Evolutionary conservation across 1,284 basidiomycete genomes (phyloP).

Genomic region (Sporisorium exsertum): DNA sequence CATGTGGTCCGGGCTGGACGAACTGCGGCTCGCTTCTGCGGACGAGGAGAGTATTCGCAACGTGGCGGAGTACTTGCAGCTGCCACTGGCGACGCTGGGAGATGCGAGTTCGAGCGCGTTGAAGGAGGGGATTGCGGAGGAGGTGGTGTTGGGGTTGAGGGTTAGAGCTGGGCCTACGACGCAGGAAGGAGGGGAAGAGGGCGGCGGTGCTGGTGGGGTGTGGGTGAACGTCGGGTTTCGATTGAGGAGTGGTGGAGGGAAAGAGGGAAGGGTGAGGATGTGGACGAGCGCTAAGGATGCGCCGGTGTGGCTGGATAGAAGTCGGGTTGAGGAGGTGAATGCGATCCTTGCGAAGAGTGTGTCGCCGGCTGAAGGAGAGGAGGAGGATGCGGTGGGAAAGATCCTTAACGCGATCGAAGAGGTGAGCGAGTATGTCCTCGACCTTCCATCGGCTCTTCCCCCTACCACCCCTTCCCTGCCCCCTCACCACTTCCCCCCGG

Average conservation of each 20-base stretch:
- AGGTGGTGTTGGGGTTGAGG: constrained; percentile 31
- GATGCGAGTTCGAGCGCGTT: constrained; percentile 3
- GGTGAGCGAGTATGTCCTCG: constrained; percentile 24
- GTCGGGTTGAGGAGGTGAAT: constrained; percentile 22
- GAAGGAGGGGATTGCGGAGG: constrained; percentile 29
- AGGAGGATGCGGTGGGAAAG: constrained; percentile 11
- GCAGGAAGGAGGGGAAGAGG: neutral
- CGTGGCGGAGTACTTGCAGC: constrained; percentile 38
- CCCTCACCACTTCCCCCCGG: neutral
- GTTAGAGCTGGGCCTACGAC: constrained; percentile 13
- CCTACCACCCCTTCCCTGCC: too few species aligned
- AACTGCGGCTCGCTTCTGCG: constrained; percentile 14
- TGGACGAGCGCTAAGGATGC: constrained; percentile 29
- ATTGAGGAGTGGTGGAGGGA: constrained; percentile 6
- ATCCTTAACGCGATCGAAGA: constrained; percentile 21
- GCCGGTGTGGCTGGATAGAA: constrained; percentile 32
- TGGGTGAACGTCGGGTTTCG: constrained; percentile 28
- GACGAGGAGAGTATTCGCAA: constrained; percentile 16
- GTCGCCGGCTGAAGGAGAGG: neutral
- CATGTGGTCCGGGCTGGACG: constrained; percentile 53
- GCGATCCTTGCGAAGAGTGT: neutral
- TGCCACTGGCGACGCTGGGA: constrained; percentile 32
- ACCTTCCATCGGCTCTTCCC: neutral
- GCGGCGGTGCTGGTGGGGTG: constrained; percentile 1
- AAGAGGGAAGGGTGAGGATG: constrained; percentile 7